These are phyloP conservation scores for Boletus sensibilis DNA, from an alignment of 768 basidiomycete species.

Conservation along the genomic window DNA sequence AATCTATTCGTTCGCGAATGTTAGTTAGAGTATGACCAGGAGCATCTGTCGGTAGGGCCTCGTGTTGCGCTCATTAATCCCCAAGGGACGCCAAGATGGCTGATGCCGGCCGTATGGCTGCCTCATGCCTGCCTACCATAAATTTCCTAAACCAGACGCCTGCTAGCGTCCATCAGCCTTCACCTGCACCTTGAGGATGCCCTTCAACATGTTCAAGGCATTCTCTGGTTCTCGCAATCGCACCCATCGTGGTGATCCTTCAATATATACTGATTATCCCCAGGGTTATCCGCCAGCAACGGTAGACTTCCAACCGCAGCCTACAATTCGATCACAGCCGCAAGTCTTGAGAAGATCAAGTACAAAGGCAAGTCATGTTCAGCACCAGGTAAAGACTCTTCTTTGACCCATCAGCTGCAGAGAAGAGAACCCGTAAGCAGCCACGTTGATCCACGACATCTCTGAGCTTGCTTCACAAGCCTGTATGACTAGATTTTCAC, in stretches of 20 bases:
- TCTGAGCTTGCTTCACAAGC: conserved; percentile 9
- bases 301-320: conserved; percentile 25
- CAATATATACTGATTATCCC: conserved; percentile 26
- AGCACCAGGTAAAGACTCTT: background rate
- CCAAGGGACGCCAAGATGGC: background rate
- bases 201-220: conserved; percentile 39
- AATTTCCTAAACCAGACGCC: conserved; percentile 21
- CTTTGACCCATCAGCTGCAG: conserved; percentile 21
- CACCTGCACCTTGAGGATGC: conserved; percentile 29
- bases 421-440: conserved; percentile 33
- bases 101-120: conserved; percentile 34
- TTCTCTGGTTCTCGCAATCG: conserved; percentile 35
- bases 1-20: background rate
- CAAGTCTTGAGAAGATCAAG: conserved; percentile 28
- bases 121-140: conserved; percentile 33
- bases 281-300: conserved; percentile 29
- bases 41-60: background rate
- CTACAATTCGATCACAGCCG: conserved; percentile 20
- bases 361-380: conserved; percentile 23
- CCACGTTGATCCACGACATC: background rate
- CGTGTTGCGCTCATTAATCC: conserved; percentile 9
- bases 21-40: background rate
- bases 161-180: conserved; percentile 16
- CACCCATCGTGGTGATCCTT: conserved; percentile 24
- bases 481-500: conserved; percentile 29